phyloP scores from a whole-genome alignment of 2,329 filamentous ascomycete genomes.

The Trichoderma brevicompactum region DNA sequence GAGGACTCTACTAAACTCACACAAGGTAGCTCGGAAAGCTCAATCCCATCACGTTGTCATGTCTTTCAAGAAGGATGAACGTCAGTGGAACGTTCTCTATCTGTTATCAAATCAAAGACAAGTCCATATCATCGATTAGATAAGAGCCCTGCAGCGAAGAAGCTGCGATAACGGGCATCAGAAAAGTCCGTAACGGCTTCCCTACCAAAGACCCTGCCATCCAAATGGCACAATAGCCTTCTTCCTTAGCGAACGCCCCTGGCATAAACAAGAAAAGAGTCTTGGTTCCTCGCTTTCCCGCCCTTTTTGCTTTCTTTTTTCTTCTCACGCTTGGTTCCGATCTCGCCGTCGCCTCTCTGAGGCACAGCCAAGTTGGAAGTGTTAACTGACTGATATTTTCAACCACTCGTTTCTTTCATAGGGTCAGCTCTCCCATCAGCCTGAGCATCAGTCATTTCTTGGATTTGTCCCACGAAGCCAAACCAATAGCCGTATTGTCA shows the following conservation, averaged over 20 bases:
- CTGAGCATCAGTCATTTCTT: constrained; percentile 1
- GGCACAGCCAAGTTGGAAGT: background rate
- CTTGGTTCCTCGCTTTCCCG: background rate
- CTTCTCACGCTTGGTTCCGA: background rate
- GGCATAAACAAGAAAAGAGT: background rate
- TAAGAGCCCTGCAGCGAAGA: background rate
- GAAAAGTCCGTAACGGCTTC: background rate
- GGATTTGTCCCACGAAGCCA: background rate
- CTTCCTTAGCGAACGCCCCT: background rate
- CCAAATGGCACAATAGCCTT: background rate
- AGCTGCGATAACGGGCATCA: background rate
- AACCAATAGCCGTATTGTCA: background rate
- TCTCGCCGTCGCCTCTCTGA: background rate
- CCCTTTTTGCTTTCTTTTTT: too few relatives aligned
- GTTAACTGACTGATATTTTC: background rate
- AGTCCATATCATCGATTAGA: background rate
- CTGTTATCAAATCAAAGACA: too few relatives aligned
- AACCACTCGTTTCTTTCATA: background rate
- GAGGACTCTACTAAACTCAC: too few relatives aligned
- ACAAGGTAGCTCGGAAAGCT: too few relatives aligned
- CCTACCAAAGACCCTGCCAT: background rate
- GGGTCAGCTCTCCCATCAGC: constrained; percentile 9
- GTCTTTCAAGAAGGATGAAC: too few relatives aligned
- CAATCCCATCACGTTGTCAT: too few relatives aligned
- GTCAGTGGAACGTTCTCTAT: too few relatives aligned